Conservation (phyloP, 2,329 filamentous ascomycete species). For the Aspergillus aculeatinus region DNA sequence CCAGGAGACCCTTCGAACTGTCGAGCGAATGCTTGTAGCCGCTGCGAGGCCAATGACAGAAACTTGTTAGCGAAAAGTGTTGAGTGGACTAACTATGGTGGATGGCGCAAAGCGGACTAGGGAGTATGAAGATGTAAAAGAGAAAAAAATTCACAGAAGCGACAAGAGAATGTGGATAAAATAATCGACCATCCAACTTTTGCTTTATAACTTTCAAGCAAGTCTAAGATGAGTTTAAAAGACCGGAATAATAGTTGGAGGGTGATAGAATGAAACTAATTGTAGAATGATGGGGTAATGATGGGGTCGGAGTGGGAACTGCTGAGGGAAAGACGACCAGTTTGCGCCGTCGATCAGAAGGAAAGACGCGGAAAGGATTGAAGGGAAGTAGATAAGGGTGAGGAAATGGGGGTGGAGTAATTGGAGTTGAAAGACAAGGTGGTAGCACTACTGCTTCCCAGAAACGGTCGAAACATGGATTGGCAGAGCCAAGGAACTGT, state of each 20-base stretch:
- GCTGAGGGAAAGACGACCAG: neutral
- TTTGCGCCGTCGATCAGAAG: constrained; percentile 6
- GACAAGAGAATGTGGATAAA: neutral
- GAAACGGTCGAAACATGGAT: constrained; percentile 2
- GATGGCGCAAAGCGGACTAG: neutral
- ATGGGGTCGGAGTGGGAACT: neutral
- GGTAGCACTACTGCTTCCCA: neutral
- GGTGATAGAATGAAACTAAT: too few relatives aligned
- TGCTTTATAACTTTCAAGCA: neutral
- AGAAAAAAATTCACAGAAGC: neutral
- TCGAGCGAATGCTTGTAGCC: constrained; percentile 27
- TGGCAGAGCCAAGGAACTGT: constrained; percentile 6
- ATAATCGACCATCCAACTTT: neutral
- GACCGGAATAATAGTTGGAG: neutral
- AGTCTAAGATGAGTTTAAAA: neutral
- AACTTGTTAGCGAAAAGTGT: constrained; percentile 12
- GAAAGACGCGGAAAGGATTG: constrained; percentile 8
- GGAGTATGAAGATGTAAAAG: constrained; percentile 4
- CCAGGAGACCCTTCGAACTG: constrained; percentile 32
- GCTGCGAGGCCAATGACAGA: constrained; percentile 18
- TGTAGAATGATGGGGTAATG: neutral
- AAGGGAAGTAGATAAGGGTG: constrained; percentile 4
- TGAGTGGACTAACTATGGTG: neutral
- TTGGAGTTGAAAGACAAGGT: constrained; percentile 8
- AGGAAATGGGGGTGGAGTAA: constrained; percentile 4